These are phyloP conservation scores for Lactarius tabidus DNA, from an alignment of 768 basidiomycete genomes.

Conservation along the genomic window DNA sequence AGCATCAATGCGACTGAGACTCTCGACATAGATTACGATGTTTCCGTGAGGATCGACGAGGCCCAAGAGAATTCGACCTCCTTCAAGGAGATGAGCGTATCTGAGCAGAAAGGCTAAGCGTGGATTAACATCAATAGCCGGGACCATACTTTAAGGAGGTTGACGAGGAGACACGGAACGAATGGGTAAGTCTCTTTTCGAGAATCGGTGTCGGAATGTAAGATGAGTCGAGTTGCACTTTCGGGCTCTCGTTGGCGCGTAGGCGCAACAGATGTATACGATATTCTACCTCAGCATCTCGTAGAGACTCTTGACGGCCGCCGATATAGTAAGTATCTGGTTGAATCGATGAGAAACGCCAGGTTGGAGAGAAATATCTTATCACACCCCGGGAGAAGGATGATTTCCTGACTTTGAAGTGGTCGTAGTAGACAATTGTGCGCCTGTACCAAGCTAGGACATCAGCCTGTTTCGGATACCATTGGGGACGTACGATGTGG, in stretches of 20 bases:
- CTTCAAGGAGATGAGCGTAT: background rate
- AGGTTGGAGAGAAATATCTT: too few relatives aligned
- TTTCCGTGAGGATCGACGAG: background rate
- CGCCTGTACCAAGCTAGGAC: background rate
- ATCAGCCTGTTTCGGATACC: background rate
- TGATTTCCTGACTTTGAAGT: background rate
- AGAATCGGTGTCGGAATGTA: too few relatives aligned
- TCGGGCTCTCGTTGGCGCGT: conserved; percentile 2
- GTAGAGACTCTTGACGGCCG: background rate
- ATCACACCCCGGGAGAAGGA: background rate
- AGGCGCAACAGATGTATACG: background rate
- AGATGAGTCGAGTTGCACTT: conserved; percentile 4
- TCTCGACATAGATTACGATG: conserved; percentile 9
- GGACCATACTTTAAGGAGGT: background rate
- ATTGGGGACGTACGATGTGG: background rate
- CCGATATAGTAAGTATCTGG: too few relatives aligned
- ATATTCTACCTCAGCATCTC: background rate
- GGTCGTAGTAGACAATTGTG: background rate
- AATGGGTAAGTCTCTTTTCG: too few relatives aligned
- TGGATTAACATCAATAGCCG: too few relatives aligned
- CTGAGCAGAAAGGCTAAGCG: background rate
- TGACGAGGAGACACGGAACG: too few relatives aligned
- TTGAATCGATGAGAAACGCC: background rate
- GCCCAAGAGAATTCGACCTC: too few relatives aligned
- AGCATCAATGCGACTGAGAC: background rate